Base-by-base conservation (phyloP, 345 rosid species). In the Pelargonium nanum region DNA sequence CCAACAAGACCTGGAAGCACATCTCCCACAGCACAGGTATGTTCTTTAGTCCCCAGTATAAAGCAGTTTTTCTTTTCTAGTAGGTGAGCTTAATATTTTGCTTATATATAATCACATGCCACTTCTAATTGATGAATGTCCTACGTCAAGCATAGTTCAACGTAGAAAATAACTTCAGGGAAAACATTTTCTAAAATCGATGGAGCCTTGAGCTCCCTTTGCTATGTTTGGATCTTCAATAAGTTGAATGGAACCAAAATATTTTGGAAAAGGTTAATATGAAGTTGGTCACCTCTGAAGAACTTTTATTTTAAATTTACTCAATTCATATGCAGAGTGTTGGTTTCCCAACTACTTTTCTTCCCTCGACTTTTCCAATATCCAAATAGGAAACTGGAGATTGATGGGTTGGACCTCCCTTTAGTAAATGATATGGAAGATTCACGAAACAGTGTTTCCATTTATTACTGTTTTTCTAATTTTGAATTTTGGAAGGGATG, bases 11-110 rank as follows among this genome's bases (percentile, higher is more conserved):
- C 85, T 60, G 94, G 81, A 67, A 85, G 72, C 73, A 68, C 79
- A 55, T 73, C 87, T 68, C 73, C 85, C 66, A 53, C 80, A 67
- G 82, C 70, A 52, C 94, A 81, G 96, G 99, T 86, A 59, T 54
- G 68, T 63, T 56, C 22, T 56, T 53, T 26, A 34, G 55, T 59
- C 57, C 53, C 63, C 34, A n/a, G 24, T 26, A 21, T 58, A 44
- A 54, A 2, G 56, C 12, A 24, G 55, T 22, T 24, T 56, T 17
- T 22, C 53, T 55, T 45, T 59, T 56, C 5, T 24, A 24, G 45
- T 5, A 12, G 40, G 1, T 12, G 10, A 30, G 40, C 40, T 30
- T 30, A 30, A 12, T 40, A 40, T 40, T 40, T 12, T 40, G 48
- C 48, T 40, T 40, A 9, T 2, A 40, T 6, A 40, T 40, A 40